phyloP scores from a whole-genome alignment of 306 rosid genomes.

The Ziziphus jujuba region DNA sequence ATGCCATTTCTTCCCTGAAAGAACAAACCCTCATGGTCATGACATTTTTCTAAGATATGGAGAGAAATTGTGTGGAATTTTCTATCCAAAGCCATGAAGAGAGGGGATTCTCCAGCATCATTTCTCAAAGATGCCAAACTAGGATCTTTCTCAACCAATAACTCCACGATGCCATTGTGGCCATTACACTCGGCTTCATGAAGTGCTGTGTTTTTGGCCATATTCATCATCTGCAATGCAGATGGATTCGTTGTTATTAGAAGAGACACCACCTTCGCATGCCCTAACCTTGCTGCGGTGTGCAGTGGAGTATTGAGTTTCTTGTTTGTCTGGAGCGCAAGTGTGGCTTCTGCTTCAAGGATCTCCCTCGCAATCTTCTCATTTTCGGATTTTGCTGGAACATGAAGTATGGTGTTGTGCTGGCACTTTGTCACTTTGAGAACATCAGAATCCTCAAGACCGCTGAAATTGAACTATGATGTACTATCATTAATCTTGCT shows the following conservation, averaged over 20 bases:
- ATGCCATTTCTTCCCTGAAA: constrained; percentile 2
- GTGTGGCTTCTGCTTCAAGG: background rate
- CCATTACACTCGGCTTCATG: constrained; percentile 5
- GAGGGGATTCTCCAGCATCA: background rate
- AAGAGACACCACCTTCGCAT: no score
- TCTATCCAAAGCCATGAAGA: constrained; percentile 16
- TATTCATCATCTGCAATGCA: background rate
- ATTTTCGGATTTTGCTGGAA: no score
- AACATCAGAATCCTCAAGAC: no score
- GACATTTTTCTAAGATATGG: background rate
- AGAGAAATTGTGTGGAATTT: background rate
- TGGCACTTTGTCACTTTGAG: no score
- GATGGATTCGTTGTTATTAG: no score
- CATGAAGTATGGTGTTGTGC: no score
- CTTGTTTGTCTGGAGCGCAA: background rate
- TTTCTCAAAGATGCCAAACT: background rate
- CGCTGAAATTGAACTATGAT: no score
- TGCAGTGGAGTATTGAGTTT: background rate
- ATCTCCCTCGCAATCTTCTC: background rate
- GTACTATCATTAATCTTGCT: no score
- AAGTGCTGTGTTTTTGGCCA: constrained; percentile 3
- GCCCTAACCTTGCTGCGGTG: background rate
- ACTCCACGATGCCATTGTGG: background rate
- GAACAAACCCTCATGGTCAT: no score
- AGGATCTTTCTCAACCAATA: background rate